Evolutionary conservation across 768 basidiomycete genomes (phyloP).

Genomic region (Boletus bicolor): DNA sequence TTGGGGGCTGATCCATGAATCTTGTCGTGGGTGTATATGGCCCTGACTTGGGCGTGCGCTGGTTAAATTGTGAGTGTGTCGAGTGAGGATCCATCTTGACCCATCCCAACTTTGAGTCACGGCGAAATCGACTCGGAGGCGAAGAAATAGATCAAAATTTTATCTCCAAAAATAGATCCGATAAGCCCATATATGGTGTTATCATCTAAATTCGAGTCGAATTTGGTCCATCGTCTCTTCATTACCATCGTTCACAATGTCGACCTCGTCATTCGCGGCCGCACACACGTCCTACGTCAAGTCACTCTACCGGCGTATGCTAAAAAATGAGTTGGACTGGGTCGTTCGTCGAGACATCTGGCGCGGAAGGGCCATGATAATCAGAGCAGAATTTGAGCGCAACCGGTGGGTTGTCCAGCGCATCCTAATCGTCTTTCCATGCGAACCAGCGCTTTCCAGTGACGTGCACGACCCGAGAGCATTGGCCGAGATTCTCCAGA

Average conservation of each 20-base stretch:
- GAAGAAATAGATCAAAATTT: not conserved
- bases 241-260: conserved; percentile 37
- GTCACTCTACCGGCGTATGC: conserved; percentile 83
- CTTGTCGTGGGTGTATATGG: conserved; percentile 47
- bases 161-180: not conserved
- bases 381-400: conserved; percentile 89
- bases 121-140: not conserved
- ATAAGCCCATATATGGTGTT: conserved; percentile 15
- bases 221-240: not conserved
- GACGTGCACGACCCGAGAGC: conserved; percentile 83
- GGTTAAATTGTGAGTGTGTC: conserved; percentile 69
- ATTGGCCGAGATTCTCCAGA: conserved; percentile 69
- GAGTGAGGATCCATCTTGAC: conserved; percentile 74
- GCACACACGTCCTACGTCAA: conserved; percentile 85
- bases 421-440: not conserved
- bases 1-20: conserved; percentile 42
- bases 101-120: not conserved
- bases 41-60: conserved; percentile 65
- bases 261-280: conserved; percentile 60
- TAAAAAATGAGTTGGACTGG: conserved; percentile 91
- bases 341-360: conserved; percentile 80
- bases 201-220: conserved; percentile 8
- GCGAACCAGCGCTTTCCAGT: conserved; percentile 36
- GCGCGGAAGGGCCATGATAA: conserved; percentile 79
- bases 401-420: conserved; percentile 62